phyloP scores from a whole-genome alignment of 805 yeast genomes.

The Lachancea kluyveri region DNA sequence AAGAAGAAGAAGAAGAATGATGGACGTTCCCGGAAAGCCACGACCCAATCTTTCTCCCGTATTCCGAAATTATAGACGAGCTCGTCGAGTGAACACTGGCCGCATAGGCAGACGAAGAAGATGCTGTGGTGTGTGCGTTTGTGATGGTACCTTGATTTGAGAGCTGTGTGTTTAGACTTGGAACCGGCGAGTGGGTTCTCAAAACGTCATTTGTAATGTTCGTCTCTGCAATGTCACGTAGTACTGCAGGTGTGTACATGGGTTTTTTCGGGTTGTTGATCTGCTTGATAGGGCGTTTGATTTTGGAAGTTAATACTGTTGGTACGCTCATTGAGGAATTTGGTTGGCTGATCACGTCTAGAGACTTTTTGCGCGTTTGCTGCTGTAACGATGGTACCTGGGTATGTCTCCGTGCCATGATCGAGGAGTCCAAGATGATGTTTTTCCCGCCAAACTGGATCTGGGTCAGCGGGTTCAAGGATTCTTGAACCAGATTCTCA shows the following conservation, averaged over 20 bases:
- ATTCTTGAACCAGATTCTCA: conserved; percentile 7
- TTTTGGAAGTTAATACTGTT: conserved; percentile 4
- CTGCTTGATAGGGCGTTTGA: conserved; percentile 44
- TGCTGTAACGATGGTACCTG: conserved; percentile 1
- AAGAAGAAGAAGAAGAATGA: not conserved
- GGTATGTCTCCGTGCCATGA: conserved; percentile 9
- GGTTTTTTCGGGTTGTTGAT: conserved; percentile 80
- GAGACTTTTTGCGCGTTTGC: conserved; percentile 11
- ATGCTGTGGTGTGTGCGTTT: conserved; percentile 15
- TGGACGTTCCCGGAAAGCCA: conserved; percentile 3
- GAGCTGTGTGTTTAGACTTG: conserved; percentile 2
- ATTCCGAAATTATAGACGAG: conserved; percentile 12
- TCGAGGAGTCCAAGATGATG: conserved; percentile 25
- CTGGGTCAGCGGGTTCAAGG: conserved; percentile 24
- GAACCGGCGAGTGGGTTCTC: conserved; percentile 16
- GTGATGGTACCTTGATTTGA: too few species aligned
- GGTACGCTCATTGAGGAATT: conserved; percentile 6
- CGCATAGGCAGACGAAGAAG: conserved; percentile 23
- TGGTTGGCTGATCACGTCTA: conserved; percentile 17
- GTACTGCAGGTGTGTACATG: conserved; percentile 84
- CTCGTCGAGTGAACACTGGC: conserved; percentile 23
- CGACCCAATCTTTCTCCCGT: conserved; percentile 7
- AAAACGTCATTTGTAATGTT: conserved; percentile 38
- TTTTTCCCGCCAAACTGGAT: conserved; percentile 26
- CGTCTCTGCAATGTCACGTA: conserved; percentile 45